phyloP scores from a whole-genome alignment of 768 basidiomycete genomes.

The Russula abietina region DNA sequence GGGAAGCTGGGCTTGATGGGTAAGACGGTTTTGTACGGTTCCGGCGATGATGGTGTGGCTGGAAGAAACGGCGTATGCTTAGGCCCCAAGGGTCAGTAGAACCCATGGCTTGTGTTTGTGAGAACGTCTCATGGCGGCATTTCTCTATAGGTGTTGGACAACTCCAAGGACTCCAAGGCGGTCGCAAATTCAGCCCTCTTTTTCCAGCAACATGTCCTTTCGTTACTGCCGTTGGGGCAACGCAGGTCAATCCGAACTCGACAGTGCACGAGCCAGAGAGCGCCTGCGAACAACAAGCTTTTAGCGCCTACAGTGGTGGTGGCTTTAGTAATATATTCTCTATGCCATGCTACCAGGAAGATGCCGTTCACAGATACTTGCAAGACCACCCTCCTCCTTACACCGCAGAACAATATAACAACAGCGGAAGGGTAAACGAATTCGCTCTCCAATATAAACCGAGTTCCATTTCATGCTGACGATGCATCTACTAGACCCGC shows the following conservation, averaged over 20 bases:
- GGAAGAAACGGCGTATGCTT: conserved; percentile 34
- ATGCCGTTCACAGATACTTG: conserved; percentile 31
- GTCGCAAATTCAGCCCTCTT: conserved; percentile 35
- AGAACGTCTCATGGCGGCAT: background rate
- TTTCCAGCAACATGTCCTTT: conserved; percentile 44
- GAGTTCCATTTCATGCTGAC: background rate
- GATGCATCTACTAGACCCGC: conserved; percentile 24
- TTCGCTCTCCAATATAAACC: background rate
- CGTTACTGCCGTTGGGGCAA: conserved; percentile 36
- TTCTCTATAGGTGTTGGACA: background rate
- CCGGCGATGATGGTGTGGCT: conserved; percentile 44
- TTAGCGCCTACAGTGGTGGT: conserved; percentile 37
- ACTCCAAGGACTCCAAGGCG: conserved; percentile 16
- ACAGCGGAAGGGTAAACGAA: conserved; percentile 30
- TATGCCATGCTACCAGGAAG: conserved; percentile 34
- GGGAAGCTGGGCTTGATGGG: conserved; percentile 42
- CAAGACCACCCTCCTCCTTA: conserved; percentile 33
- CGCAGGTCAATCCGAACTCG: conserved; percentile 33
- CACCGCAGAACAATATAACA: conserved; percentile 32
- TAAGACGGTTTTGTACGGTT: conserved; percentile 39
- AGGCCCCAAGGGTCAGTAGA: conserved; percentile 27
- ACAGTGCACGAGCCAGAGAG: conserved; percentile 35
- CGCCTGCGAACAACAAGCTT: conserved; percentile 36
- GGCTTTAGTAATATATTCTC: conserved; percentile 40
- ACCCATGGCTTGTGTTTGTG: background rate